Base-by-base conservation (phyloP, 805 yeast genomes). In the Isabelozyma heimii region DNA sequence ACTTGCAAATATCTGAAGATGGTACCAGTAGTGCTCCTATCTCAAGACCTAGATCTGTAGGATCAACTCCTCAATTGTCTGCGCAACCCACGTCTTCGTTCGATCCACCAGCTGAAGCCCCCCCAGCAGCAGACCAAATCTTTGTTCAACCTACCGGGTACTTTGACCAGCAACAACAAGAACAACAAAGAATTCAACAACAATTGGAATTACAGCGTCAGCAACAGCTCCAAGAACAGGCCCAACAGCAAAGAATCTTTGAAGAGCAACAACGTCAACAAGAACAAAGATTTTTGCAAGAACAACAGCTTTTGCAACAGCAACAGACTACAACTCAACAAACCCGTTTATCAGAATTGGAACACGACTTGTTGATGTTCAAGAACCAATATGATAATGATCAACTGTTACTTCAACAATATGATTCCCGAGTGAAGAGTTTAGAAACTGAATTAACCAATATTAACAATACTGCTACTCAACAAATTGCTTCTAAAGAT, bases 361-460 rank as follows among this genome's bases (percentile, higher is more conserved):
- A 91, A 63, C 85, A 89, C 56, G 96, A 91, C 62, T 66, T 91
- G 44, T 71, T 88, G 37, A 80, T 84, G 53, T 73, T 90, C 54
- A 81, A 84, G 55, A 88, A 85, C 37, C 97, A 90, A 60, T 89
- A 87, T 60, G 96, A 91, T 55, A 87, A 84, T 56, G 96, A 89
- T 63, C 97, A 89, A 64, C 75, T 82, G 55, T 73, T 91, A 71
- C 76, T 91, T 47, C 89, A 86, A 63, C 96, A 90, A 65, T 91
- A 91, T 62, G 97, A 91, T 64, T 79, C 83, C 52, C 76, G 96
- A 48, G 96, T 91, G 8, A 86, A 86, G 65, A 81, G 86, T 20
- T 76, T 91, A 52, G 97, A 91, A 68, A 72, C 72, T 38, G 97
- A 91, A 60, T 71, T 90, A 50, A 58, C 64, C 13, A 80, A 79